Evolutionary conservation across 106 monocot genomes (phyloP), one percentile per base, ranked within the genome.

Genomic region (Dioscorea zingiberensis): DNA sequence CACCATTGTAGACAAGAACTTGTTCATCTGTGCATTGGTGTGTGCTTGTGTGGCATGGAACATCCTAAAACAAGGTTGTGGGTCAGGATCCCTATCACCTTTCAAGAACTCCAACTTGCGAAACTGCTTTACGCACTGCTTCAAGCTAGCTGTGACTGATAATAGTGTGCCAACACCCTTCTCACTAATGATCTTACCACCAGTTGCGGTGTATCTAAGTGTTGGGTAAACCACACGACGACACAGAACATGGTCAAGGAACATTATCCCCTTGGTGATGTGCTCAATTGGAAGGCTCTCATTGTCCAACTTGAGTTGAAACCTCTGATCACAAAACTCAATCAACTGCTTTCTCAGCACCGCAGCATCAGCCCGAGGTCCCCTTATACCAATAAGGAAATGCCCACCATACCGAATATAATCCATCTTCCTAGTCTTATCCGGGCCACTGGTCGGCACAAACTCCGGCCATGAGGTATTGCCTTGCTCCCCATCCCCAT

Each of bases 401-500:
- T 93, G 92, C 1, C 92, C 98, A 25, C 98, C 98, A 69, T 73
- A 98, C n/a, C 98, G 66, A 55, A 98, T 71, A 55, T 93, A 98
- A 62, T 98, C 89, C 70, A 93, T 84, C 84, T 89, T 93, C 69
- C 93, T 27, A 0, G 98, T 98, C 80, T 98, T 98, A 62, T 98
- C 98, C 0, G 98, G 98, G 15, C 98, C 98, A 22, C 86, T 98
- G 0, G 98, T 93, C 2, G 98, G 98, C n/a, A 98, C 89, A 64
- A 98, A 98, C 77, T 98, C 98, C 6, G 98, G 98, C 98, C 98
- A 98, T 9, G 98, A 98, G 1, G 93, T 93, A 59, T 93, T 98
- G 19, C 82, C 98, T 62, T 89, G 88, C 73, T 88, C 88, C 2
- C 15, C 81, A 3, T 88, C 88, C 2, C 15, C 81, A 3, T 74